Base-by-base conservation (phyloP, 225 moss, liverwort and hornwort genomes). In the Anthoceros angustus region DNA sequence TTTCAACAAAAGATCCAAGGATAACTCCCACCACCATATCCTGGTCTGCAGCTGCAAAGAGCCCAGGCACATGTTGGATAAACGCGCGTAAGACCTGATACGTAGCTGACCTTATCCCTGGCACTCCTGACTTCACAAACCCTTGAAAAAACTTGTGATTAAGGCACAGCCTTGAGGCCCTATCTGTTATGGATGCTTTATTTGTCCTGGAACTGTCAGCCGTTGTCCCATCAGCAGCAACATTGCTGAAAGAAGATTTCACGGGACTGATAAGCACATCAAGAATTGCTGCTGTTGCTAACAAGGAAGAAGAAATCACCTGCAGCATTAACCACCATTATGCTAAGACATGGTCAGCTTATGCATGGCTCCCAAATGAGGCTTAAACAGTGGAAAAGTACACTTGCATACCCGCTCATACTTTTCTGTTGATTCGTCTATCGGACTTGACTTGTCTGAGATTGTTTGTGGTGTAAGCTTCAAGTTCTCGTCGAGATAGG, bases 221-320 rank as follows among this genome's bases (percentile, higher is more conserved):
- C 62, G 43, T 74, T 69, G 73, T 83, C 69, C 26, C 64, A 67
- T 80, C 78, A 25, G 77, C 67, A 61, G 75, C 71, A 23, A 77
- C 70, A 72, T 61, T 72, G 43, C 67, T 74, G 68, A 74, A 76
- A 64, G 76, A 76, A 72, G 79, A 76, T 69, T 80, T 84, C 67
- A 74, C 69, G 73, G 83, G 82, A 76, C 79, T 85, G 68, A 89
- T 77, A 64, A 92, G 74, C 42, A 92, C 84, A 79, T 98, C 98
- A 71, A 98, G 80, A 65, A 92, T 76, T 68, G 92, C 98, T 73
- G 98, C 98, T 78, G 87, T 76, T 67, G 92, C 98, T 72, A 98
- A 87, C 48, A 98, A 76, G 76, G 98, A 83, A 73, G 86, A 92
- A 64, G 89, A 98, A 45, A 92, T 75, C 63, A 98, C 86, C 91